Base-by-base conservation (phyloP, 129 eudicot genomes). In the Scalesia atractyloides region DNA sequence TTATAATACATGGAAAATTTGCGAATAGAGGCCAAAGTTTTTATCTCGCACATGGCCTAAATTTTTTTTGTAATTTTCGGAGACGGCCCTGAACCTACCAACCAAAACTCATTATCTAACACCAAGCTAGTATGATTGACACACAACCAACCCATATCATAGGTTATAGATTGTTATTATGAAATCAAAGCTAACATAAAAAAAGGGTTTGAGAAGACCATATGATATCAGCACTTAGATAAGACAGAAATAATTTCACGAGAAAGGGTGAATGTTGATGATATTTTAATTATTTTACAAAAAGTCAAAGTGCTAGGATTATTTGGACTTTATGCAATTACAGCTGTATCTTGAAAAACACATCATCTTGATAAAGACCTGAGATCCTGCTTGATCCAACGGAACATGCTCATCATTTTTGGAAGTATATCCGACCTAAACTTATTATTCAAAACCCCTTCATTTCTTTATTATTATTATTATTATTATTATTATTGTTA, bases 341-440 rank as follows among this genome's bases (percentile, higher is more conserved):
- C n/a, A 62, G 2, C 10, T 52, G 76, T 69, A 63, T 64, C 76
- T 77, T 77, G 65, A 71, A 69, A 77, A 69, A 61, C 66, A 77
- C 81, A 70, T 76, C 81, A 69, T 64, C 75, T 68, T 76, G 81
- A 76, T 81, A 64, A 82, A 81, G 78, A 73, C 84, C 80, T 54
- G 68, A 82, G 84, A 82, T 88, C 83, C 86, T 88, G 87, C 85
- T 81, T 83, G 88, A 88, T 85, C 91, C 80, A 88, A 66, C 61
- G 71, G 83, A 82, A 83, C 90, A 85, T 81, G 86, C 84, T 67
- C 71, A 64, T 70, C 84, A 78, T 69, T 81, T 44, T 69, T 64
- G 84, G 71, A 68, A 64, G 74, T 81, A 60, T 81, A 69, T 78
- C 63, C n/a, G 10, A 41, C 46, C 46, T 41, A 41, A 41, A 6